Base-by-base conservation (phyloP, 177 flowering plant species). In the Vitis hybrid region DNA sequence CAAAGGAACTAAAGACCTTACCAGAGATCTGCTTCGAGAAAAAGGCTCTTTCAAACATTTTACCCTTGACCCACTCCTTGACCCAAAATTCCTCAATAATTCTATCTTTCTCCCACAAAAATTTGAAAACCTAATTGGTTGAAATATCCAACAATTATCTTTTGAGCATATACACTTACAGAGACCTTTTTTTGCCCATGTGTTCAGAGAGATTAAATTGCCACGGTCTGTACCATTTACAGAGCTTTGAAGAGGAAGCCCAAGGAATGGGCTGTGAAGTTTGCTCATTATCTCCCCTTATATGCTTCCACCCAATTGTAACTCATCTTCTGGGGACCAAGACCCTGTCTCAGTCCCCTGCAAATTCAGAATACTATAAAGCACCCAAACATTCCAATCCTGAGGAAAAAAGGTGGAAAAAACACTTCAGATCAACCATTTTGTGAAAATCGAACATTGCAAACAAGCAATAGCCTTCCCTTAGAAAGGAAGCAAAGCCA, bases 321-420 rank as follows among this genome's bases (percentile, higher is more conserved):
- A 75, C 72, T 69, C 84, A 88, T 80, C 63, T 58, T 74, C 66
- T 54, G 83, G 97, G 93, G 92, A 85, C 93, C 84, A 84, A 89
- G 97, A 88, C 76, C 70, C 66, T 32, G 66, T 84, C 91, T 86
- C 76, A 84, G 93, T 81, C 93, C 90, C 96, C 91, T 62, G 12
- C 50, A 58, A 24, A 20, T 51, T 70, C 76, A 76, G 9, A 64
- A 14, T 14, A 51, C 52, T 46, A 49, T 50, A 55, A 11, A 46
- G 24, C 14, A 27, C 64, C 54, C 65, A 49, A 72, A 61, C 79
- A 79, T 73, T 70, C 72, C 63, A 63, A 41, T 65, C 82, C 77
- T 80, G 58, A 2, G 18, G 27, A 70, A 72, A n/a, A 46, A 59
- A 11, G 50, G 62, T 20, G 24, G 4, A 35, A 1, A 17, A 17